Evolutionary conservation across 495 filamentous ascomycete species (phyloP), one percentile per base, ranked within the genome.

Genomic region (Xylaria intraflava): DNA sequence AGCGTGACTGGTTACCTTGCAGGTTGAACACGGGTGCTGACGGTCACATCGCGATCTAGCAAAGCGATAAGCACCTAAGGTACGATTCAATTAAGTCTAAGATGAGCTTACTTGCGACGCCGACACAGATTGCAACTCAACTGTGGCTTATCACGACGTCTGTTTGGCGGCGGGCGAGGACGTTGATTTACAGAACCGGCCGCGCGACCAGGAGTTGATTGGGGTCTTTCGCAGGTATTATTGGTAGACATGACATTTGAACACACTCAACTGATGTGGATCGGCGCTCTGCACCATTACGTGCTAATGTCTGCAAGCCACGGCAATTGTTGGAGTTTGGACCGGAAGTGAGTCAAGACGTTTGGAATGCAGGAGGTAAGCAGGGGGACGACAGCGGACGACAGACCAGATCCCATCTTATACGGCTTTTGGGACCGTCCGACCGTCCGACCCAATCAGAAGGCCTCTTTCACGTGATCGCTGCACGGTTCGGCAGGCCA

Each of bases 111-210:
- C 53, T 56, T 56, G 8, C 53, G 45, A 7, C 39, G 45, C 0
- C 53, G 36, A 50, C 53, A 56, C 5, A 56, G 22, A 17, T 56
- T 56, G 30, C 53, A 56, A 8, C 53, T 56, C n/a, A 56, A n/a
- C 9, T 56, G 53, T 9, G 53, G 53, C 31, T 56, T 56, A 9
- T 56, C 53, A 9, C 53, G 53, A 17, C 53, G 53, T 30, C 53
- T 24, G 22, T 56, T 56, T 12, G 50, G 56, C 7, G 43, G 51
- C 7, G 49, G 56, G 23, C 45, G 50, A 26, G 50, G 46, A 24
- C 53, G 53, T 41, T 53, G 50, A 23, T 10, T 31, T 19, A 31
- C 42, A 22, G 33, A n/a, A 17, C 47, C 30, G 70, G 73, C 45
- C 58, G 61, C 42, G 61, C 65, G n/a, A 65, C 16, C 23, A 29